Percentiles rank a stretch among this genome's conserved stretches.
phyloP scores from a whole-genome alignment of 768 basidiomycete species.

The Trametes cubensis region DNA sequence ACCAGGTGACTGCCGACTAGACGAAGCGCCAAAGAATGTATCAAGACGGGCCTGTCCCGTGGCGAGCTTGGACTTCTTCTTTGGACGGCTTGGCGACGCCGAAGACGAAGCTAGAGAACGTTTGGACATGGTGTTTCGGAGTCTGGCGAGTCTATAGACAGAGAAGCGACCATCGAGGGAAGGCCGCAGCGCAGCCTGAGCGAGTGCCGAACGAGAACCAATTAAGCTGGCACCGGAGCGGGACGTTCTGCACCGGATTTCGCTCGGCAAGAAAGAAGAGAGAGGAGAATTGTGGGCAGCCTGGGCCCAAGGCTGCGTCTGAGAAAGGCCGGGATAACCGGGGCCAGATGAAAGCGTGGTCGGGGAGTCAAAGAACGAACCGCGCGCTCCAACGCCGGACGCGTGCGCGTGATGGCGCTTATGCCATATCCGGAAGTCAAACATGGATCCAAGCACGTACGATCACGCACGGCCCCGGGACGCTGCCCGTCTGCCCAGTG shows the following conservation, averaged over 20 bases:
- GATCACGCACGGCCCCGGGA: too few relatives aligned
- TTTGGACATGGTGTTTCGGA: conserved; percentile 26
- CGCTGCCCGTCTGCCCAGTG: too few relatives aligned
- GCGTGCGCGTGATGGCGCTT: conserved; percentile 5
- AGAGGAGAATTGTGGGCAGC: not conserved
- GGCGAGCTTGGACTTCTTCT: conserved; percentile 25
- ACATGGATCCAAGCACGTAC: not conserved
- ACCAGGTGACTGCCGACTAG: conserved; percentile 1
- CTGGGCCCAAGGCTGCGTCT: not conserved
- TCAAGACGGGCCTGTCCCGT: conserved; percentile 28
- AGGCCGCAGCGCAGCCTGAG: not conserved
- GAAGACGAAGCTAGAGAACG: conserved; percentile 19
- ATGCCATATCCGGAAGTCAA: conserved; percentile 10
- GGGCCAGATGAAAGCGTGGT: not conserved
- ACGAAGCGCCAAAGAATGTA: conserved; percentile 26
- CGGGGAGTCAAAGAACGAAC: not conserved
- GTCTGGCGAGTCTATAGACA: too few relatives aligned
- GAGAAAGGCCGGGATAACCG: conserved; percentile 8
- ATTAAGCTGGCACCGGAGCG: conserved; percentile 1
- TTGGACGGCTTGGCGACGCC: conserved; percentile 19
- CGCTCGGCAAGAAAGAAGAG: not conserved
- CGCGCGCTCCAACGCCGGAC: not conserved
- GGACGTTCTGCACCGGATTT: not conserved
- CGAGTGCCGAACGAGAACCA: not conserved
- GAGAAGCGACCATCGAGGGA: not conserved